These are phyloP conservation scores for Schwanniomyces occidentalis DNA, from an alignment of 805 yeast genomes.

Conservation along the genomic window DNA sequence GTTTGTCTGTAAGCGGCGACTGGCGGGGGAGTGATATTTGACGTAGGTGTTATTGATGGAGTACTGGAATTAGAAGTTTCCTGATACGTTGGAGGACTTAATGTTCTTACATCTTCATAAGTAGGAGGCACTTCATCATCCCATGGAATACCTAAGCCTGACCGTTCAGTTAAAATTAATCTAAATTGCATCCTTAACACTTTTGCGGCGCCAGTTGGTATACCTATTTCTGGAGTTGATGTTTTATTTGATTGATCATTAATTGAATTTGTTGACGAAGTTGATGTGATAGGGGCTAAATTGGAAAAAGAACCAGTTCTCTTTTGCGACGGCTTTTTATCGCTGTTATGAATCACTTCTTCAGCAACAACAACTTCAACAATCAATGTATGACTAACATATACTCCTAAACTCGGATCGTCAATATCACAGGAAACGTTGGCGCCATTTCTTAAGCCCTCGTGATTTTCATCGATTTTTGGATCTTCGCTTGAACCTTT, in stretches of 20 bases:
- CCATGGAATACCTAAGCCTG: conserved; percentile 97
- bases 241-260: conserved; percentile 18
- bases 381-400: conserved; percentile 71
- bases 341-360: conserved; percentile 54
- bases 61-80: conserved; percentile 19
- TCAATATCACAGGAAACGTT: conserved; percentile 77
- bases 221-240: conserved; percentile 43
- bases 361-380: conserved; percentile 95
- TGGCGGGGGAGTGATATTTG: not conserved
- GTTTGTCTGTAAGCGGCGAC: conserved; percentile 13
- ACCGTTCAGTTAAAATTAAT: conserved; percentile 77
- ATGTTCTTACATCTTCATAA: conserved; percentile 77
- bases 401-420: conserved; percentile 78
- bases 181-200: conserved; percentile 94
- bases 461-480: conserved; percentile 22
- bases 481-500: conserved; percentile 43
- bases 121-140: conserved; percentile 99
- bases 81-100: conserved; percentile 82
- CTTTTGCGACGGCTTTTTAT: conserved; percentile 10
- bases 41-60: conserved; percentile 21
- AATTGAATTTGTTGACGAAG: conserved; percentile 18
- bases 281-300: conserved; percentile 28
- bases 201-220: conserved; percentile 93
- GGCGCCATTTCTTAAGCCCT: conserved; percentile 37
- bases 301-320: conserved; percentile 5